Percentiles rank a stretch among this genome's conserved stretches.
phyloP scores from a whole-genome alignment of 306 rosid genomes.

The Glycine latifolia region DNA sequence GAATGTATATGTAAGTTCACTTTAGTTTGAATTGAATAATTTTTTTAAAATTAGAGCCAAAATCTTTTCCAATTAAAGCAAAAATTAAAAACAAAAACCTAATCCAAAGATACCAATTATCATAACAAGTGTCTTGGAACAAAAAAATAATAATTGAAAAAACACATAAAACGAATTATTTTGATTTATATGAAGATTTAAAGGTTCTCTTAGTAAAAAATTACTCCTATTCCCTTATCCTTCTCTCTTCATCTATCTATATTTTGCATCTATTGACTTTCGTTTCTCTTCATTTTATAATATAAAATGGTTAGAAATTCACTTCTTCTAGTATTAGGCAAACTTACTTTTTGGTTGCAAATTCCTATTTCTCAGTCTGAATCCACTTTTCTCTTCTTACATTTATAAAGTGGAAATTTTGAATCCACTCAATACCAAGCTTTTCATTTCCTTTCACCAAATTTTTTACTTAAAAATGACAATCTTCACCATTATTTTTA shows the following conservation, averaged over 20 bases:
- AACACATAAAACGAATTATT: background rate
- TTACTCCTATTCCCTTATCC: background rate
- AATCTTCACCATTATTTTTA: background rate
- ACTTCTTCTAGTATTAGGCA: background rate
- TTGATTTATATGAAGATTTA: background rate
- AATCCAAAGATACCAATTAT: background rate
- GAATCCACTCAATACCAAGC: background rate
- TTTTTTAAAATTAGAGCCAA: too few species aligned
- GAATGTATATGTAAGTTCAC: too few species aligned
- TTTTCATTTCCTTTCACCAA: background rate
- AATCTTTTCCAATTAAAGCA: too few species aligned
- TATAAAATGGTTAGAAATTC: background rate
- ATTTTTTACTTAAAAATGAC: background rate
- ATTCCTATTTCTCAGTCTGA: background rate
- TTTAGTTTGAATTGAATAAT: too few species aligned
- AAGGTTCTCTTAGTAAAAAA: background rate
- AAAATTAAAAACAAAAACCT: background rate
- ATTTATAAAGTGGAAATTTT: background rate
- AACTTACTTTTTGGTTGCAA: background rate
- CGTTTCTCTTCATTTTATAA: background rate
- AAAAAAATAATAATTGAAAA: too few species aligned
- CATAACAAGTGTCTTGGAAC: background rate
- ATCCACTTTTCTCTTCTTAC: conserved; percentile 3
- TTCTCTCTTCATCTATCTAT: background rate
- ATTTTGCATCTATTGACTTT: background rate